Base-by-base conservation (phyloP, 2,329 filamentous ascomycete genomes). In the Fusarium keratoplasticum region DNA sequence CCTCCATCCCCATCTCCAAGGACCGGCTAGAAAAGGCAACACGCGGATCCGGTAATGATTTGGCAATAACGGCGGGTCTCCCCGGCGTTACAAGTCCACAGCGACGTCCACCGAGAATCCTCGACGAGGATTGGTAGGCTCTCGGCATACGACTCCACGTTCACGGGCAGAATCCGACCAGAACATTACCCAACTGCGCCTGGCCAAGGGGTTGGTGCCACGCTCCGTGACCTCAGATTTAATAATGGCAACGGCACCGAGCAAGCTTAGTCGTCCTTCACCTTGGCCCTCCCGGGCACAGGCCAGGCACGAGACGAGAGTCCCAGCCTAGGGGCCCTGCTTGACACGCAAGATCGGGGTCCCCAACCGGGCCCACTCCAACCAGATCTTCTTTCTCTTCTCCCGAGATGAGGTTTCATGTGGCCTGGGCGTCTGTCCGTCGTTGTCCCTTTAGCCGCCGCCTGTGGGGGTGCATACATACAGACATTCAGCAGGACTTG, bases 11-110 rank as follows among this genome's bases (percentile, higher is more conserved):
- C 25, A 69, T 73, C 67, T 66, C 61, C 38, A 65, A 67, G 36
- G 57, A 57, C 58, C 76, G 76, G 76, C 69, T 78, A 78, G 69
- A 66, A 67, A 71, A 78, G 77, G 77, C 61, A 78, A 78, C 62
- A 68, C 63, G 61, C 74, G 77, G 77, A 64, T 71, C 61, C 69
- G 65, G 70, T 55, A 72, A 70, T 74, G 61, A 61, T 75, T 74
- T 69, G 67, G 72, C 60, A 70, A 77, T 73, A 59, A 64, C 47
- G 54, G 64, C 50, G 67, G 62, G 60, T 62, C 33, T 63, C 38
- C 63, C 67, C 71, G 62, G 67, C 31, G 38, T 59, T 71, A 50
- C 31, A 70, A 69, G 47, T 63, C 61, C 61, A 63, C 47, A 55
- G 44, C 44, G 36, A 64, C 61, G 44, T 67, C 55, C 60, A 60